Evolutionary conservation across 352 stramenopile species (phyloP).

Genomic region (Thraustotheca clavata): DNA sequence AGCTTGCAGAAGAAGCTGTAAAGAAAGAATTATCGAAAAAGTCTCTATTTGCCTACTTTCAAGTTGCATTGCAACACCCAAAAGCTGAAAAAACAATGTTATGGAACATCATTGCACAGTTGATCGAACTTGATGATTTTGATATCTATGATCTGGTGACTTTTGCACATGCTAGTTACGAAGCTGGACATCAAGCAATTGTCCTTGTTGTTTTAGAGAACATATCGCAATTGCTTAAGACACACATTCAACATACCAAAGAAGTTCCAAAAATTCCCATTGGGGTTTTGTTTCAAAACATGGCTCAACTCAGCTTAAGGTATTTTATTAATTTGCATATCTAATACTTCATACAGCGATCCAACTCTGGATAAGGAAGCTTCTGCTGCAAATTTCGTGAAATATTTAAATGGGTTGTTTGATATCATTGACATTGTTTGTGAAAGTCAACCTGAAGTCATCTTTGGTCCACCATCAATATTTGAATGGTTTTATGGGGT

Average conservation of each 20-base stretch:
- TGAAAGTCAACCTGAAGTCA: background rate
- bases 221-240: background rate
- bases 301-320: slow-evolving; percentile 18
- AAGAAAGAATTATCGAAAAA: slow-evolving; percentile 16
- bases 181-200: background rate
- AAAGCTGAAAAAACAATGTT: background rate
- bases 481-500: slow-evolving; percentile 21
- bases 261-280: slow-evolving; percentile 6
- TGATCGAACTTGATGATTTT: slow-evolving; percentile 18
- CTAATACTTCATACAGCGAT: background rate
- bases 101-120: background rate
- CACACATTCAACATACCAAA: background rate
- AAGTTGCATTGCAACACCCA: background rate
- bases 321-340: too few species aligned
- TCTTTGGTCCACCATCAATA: slow-evolving; percentile 11
- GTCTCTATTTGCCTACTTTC: slow-evolving; percentile 17
- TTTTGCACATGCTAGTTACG: slow-evolving; percentile 10
- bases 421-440: slow-evolving; percentile 2
- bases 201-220: slow-evolving; percentile 12
- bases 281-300: slow-evolving; percentile 21
- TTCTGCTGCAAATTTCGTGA: slow-evolving; percentile 10
- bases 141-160: slow-evolving; percentile 17
- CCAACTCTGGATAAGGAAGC: background rate
- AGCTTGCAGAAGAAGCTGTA: slow-evolving; percentile 1
- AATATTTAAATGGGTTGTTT: background rate